phyloP scores from a whole-genome alignment of 306 rosid species.

The Quillaja saponaria region DNA sequence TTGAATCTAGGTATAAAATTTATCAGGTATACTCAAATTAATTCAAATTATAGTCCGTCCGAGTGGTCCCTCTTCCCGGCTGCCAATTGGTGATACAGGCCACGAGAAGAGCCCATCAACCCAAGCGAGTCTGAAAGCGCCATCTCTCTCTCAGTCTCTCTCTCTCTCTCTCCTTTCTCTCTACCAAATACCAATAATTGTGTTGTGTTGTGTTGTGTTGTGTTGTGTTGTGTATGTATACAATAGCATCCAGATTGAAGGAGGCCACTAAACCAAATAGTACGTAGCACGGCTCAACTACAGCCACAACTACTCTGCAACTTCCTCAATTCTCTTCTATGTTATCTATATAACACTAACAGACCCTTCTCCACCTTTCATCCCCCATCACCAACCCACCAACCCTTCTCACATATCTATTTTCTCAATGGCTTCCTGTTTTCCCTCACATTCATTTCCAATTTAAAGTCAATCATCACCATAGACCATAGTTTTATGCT shows the following conservation, averaged over 20 bases:
- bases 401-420: neutral
- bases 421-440: neutral
- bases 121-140: neutral
- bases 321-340: neutral
- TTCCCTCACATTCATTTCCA: neutral
- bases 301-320: slow-evolving; percentile 34
- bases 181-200: no score
- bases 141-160: neutral
- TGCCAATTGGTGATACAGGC: neutral
- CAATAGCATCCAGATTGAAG: neutral
- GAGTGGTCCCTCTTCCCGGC: neutral
- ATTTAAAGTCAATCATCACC: no score
- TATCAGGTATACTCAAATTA: no score
- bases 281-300: slow-evolving; percentile 21
- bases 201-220: no score
- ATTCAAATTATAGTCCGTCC: no score
- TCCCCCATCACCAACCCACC: neutral
- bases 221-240: no score
- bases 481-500: neutral
- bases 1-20: no score
- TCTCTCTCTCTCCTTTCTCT: no score
- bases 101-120: slow-evolving; percentile 3
- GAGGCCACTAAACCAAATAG: slow-evolving; percentile 27
- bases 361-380: neutral
- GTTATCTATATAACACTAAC: slow-evolving; percentile 35